Evolutionary conservation across 2,329 filamentous ascomycete species (phyloP).

Genomic region (Pyricularia sp.): DNA sequence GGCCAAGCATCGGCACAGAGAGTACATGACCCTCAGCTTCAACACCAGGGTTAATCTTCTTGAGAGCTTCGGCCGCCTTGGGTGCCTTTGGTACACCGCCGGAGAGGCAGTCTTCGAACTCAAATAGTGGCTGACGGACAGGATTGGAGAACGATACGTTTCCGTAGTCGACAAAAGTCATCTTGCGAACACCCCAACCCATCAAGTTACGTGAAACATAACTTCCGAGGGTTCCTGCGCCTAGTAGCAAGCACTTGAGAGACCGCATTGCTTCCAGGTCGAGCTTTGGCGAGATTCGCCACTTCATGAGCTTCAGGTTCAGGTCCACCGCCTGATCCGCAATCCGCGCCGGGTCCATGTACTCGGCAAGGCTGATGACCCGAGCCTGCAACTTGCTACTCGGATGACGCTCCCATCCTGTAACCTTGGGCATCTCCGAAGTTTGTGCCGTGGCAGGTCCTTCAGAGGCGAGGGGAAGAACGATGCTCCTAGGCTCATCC

Average conservation of each 20-base stretch:
- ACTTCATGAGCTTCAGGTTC: slow-evolving; percentile 97
- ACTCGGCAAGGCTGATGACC: slow-evolving; percentile 72
- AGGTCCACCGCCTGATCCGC: slow-evolving; percentile 92
- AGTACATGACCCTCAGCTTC: slow-evolving; percentile 68
- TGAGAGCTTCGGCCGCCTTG: slow-evolving; percentile 66
- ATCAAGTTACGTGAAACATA: slow-evolving; percentile 87
- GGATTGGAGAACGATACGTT: slow-evolving; percentile 92
- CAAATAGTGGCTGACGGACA: slow-evolving; percentile 84
- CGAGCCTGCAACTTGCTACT: slow-evolving; percentile 66
- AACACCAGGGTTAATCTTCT: slow-evolving; percentile 81
- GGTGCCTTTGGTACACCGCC: slow-evolving; percentile 76
- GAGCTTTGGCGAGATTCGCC: slow-evolving; percentile 82
- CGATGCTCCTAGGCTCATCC: slow-evolving; percentile 69
- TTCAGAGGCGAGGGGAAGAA: slow-evolving; percentile 54
- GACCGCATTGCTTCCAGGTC: slow-evolving; percentile 81
- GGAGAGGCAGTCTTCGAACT: slow-evolving; percentile 74
- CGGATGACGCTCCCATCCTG: slow-evolving; percentile 84
- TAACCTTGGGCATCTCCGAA: slow-evolving; percentile 67
- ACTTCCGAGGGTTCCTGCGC: slow-evolving; percentile 83
- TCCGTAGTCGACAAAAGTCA: slow-evolving; percentile 92
- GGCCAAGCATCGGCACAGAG: slow-evolving; percentile 89
- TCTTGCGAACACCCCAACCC: slow-evolving; percentile 90
- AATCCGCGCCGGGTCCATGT: slow-evolving; percentile 79
- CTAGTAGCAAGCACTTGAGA: slow-evolving; percentile 79
- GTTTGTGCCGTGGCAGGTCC: slow-evolving; percentile 17